Percentiles rank a stretch among this genome's conserved stretches.
Conservation (phyloP, 352 stramenopile genomes). For the Phytopythium chamaehyphon region DNA sequence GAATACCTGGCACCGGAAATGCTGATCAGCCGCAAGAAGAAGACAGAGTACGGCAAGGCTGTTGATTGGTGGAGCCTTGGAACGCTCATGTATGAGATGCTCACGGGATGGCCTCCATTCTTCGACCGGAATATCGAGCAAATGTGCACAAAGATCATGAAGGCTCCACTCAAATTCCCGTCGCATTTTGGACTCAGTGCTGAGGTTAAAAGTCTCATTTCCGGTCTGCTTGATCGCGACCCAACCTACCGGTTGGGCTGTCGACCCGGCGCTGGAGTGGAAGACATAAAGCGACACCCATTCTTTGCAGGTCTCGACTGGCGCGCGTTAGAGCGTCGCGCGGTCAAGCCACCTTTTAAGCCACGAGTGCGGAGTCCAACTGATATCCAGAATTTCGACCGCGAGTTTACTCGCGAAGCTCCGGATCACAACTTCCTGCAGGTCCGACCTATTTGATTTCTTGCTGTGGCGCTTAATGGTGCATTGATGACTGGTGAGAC, state of each 20-base stretch:
- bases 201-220: slow-evolving; percentile 78
- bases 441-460: slow-evolving; percentile 14
- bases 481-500: neutral
- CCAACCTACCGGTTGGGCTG: slow-evolving; percentile 64
- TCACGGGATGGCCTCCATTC: slow-evolving; percentile 91
- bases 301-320: slow-evolving; percentile 85
- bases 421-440: slow-evolving; percentile 72
- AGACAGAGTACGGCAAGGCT: slow-evolving; percentile 88
- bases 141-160: slow-evolving; percentile 92
- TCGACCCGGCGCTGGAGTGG: slow-evolving; percentile 53
- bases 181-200: slow-evolving; percentile 71
- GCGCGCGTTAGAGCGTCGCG: slow-evolving; percentile 57
- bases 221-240: slow-evolving; percentile 68
- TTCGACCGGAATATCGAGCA: slow-evolving; percentile 90
- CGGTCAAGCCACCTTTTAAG: slow-evolving; percentile 85
- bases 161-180: slow-evolving; percentile 84
- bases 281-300: slow-evolving; percentile 76
- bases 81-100: slow-evolving; percentile 94
- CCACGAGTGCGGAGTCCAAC: slow-evolving; percentile 71
- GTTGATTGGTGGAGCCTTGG: slow-evolving; percentile 95
- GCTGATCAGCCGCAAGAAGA: slow-evolving; percentile 86
- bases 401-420: slow-evolving; percentile 83
- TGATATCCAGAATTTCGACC: slow-evolving; percentile 88
- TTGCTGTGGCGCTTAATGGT: neutral
- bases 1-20: slow-evolving; percentile 89